phyloP scores from a whole-genome alignment of 176 grass and related monocot genomes.

The Carex kokanica region DNA sequence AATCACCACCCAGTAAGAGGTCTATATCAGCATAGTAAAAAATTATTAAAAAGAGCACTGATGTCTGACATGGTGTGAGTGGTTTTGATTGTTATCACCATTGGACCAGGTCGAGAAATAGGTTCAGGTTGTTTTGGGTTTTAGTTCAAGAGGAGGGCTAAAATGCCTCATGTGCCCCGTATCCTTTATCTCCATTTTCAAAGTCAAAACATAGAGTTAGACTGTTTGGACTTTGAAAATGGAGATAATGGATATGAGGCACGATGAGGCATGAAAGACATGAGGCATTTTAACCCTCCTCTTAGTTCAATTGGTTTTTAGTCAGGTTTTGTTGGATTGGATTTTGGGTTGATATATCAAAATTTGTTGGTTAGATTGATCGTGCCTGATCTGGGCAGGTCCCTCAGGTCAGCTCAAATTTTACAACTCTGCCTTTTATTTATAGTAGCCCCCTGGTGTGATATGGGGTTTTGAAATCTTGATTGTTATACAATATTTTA shows the following conservation, averaged over 20 bases:
- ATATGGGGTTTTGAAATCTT: background rate
- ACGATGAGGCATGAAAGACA: no score
- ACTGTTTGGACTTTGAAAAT: no score
- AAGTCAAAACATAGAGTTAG: no score
- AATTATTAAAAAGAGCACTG: background rate
- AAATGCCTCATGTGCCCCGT: no score
- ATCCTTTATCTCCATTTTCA: no score
- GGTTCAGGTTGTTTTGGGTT: background rate
- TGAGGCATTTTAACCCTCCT: no score
- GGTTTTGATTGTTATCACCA: background rate
- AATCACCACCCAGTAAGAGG: background rate
- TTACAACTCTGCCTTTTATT: background rate
- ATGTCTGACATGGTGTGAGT: background rate
- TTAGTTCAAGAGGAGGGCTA: background rate
- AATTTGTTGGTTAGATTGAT: background rate
- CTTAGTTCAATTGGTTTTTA: background rate
- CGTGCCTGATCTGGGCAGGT: background rate
- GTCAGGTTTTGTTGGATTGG: background rate
- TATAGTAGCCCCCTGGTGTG: background rate
- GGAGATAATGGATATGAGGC: no score
- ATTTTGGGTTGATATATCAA: background rate
- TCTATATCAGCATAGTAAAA: background rate
- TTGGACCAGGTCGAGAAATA: background rate
- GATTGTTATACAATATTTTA: constrained; percentile 23
- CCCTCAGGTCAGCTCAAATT: background rate